These are phyloP conservation scores for Kodamaea derodonti DNA, from an alignment of 1,139 yeast genomes.

Conservation along the genomic window DNA sequence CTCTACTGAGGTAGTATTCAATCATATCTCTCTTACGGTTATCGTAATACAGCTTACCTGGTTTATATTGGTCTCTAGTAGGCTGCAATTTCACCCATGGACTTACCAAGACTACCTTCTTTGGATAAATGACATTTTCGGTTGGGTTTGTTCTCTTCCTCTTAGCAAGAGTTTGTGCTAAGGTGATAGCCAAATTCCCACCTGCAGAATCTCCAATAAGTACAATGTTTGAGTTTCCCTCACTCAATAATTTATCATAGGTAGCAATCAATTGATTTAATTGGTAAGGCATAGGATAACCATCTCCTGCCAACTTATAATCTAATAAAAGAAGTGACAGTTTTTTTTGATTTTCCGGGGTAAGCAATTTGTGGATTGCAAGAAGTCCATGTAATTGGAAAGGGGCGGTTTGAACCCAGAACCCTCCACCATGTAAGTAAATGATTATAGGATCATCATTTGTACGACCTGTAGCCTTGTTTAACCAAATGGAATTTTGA, in stretches of 20 bases:
- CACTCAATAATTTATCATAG: constrained; percentile 24
- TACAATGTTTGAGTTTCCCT: constrained; percentile 29
- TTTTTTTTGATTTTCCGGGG: constrained; percentile 20
- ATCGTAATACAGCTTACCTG: constrained; percentile 35
- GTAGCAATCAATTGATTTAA: constrained; percentile 30
- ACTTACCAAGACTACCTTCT: constrained; percentile 29
- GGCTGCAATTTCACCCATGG: constrained; percentile 37
- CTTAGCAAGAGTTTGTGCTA: constrained; percentile 25
- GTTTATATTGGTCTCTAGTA: constrained; percentile 11
- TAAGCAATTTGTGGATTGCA: constrained; percentile 28
- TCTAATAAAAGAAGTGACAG: constrained; percentile 35
- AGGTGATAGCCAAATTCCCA: constrained; percentile 32
- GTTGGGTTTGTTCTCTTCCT: constrained; percentile 2
- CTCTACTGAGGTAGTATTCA: constrained; percentile 9
- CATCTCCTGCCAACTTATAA: constrained; percentile 33
- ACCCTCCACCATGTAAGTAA: constrained; percentile 45
- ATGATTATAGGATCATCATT: constrained; percentile 34
- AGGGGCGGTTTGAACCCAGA: constrained; percentile 31
- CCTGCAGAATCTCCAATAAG: constrained; percentile 44
- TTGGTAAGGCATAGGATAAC: constrained; percentile 34
- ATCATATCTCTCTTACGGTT: constrained; percentile 32
- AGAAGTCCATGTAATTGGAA: constrained; percentile 30
- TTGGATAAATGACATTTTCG: constrained; percentile 23
- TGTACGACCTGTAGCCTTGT: constrained; percentile 25
- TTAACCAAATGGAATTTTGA: constrained; percentile 36